Percentiles rank a stretch among this genome's conserved stretches.
Evolutionary conservation across 257 asterid species (phyloP).

Genomic region (Solanum pennellii): DNA sequence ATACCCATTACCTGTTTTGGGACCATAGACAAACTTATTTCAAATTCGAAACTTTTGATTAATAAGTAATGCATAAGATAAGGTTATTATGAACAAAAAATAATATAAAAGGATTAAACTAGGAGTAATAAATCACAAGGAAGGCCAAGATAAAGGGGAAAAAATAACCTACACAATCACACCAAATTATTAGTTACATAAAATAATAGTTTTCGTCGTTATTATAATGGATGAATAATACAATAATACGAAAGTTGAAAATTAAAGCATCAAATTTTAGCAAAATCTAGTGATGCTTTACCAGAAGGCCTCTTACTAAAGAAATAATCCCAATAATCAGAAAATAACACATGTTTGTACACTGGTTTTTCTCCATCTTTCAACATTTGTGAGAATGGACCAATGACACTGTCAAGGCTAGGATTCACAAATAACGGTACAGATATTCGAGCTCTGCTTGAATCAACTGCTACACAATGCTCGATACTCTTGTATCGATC

Average conservation of each 20-base stretch:
- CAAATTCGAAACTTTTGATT: neutral
- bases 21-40: neutral
- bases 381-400: slow-evolving; percentile 27
- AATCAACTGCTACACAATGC: slow-evolving; percentile 27
- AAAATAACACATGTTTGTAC: slow-evolving; percentile 21
- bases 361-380: slow-evolving; percentile 23
- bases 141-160: neutral
- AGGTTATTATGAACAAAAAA: neutral
- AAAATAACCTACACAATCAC: too few species aligned
- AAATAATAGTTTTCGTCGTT: neutral
- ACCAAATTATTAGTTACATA: neutral
- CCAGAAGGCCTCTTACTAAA: slow-evolving; percentile 34
- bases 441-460: slow-evolving; percentile 24
- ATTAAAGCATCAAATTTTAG: slow-evolving; percentile 9
- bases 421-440: slow-evolving; percentile 36
- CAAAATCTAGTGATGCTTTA: slow-evolving; percentile 28
- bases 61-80: neutral
- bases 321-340: slow-evolving; percentile 36
- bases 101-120: neutral
- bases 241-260: neutral
- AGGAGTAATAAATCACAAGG: neutral
- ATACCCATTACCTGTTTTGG: neutral
- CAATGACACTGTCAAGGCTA: slow-evolving; percentile 13
- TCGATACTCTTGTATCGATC: slow-evolving; percentile 44
- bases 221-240: neutral